Evolutionary conservation across 2,329 filamentous ascomycete genomes (phyloP).

Genomic region (Hortaea werneckii): DNA sequence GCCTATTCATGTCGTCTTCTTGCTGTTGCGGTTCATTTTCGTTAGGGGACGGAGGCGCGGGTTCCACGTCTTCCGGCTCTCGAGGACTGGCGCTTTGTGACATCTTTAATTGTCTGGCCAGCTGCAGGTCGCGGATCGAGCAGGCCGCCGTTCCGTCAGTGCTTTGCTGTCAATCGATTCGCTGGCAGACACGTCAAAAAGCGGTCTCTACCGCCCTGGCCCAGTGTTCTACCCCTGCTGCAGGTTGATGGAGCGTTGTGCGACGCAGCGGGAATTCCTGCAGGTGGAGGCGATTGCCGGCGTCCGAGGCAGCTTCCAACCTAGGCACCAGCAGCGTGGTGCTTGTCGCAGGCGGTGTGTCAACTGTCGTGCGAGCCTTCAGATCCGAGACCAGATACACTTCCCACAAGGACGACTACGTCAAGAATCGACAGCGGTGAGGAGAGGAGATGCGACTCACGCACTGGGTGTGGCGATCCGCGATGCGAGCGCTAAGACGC

Average conservation of each 20-base stretch:
- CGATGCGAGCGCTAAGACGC: not conserved
- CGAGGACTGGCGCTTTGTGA: constrained; percentile 58
- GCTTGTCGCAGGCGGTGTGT: constrained; percentile 3
- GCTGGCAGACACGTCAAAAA: constrained; percentile 23
- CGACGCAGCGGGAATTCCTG: not conserved
- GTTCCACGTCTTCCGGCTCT: constrained; percentile 77
- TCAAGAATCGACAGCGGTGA: not conserved
- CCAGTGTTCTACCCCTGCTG: constrained; percentile 6
- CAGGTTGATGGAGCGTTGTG: constrained; percentile 3
- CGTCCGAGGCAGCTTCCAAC: constrained; percentile 4
- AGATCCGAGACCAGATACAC: not conserved
- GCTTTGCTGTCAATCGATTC: constrained; percentile 16
- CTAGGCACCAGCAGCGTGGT: constrained; percentile 1
- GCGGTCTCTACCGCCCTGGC: constrained; percentile 4
- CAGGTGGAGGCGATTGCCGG: constrained; percentile 7
- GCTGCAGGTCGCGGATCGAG: constrained; percentile 8
- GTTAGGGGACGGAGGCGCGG: constrained; percentile 65
- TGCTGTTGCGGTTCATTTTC: constrained; percentile 74
- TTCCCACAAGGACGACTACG: not conserved
- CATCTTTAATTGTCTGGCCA: constrained; percentile 52
- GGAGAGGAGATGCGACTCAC: not conserved
- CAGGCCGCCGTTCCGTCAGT: no score
- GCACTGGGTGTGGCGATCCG: not conserved
- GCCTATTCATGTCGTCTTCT: constrained; percentile 24
- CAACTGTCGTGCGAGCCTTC: not conserved